Percentiles rank a stretch among this genome's conserved stretches.
Conservation (phyloP, 1,284 basidiomycete species). For the Clitocybe nebularis region DNA sequence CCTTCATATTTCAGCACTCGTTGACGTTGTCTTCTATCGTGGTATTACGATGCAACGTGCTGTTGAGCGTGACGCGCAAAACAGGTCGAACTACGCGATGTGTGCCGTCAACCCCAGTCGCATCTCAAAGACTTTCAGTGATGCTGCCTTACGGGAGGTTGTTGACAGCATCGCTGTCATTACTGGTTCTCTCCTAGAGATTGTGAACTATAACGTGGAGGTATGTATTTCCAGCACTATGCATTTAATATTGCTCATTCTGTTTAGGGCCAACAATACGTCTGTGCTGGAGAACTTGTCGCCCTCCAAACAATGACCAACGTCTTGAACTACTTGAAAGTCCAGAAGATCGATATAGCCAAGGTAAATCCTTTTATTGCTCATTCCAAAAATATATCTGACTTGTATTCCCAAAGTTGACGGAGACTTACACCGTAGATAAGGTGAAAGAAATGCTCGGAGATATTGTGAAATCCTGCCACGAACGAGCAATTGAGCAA, state of each 20-base stretch:
- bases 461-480: slow-evolving; percentile 87
- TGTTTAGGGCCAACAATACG: slow-evolving; percentile 88
- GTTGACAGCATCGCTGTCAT: slow-evolving; percentile 83
- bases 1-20: slow-evolving; percentile 91
- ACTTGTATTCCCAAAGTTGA: slow-evolving; percentile 53
- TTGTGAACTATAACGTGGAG: slow-evolving; percentile 98
- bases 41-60: slow-evolving; percentile 99
- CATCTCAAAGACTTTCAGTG: slow-evolving; percentile 91
- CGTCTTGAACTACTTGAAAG: slow-evolving; percentile 94
- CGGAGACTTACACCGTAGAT: slow-evolving; percentile 79
- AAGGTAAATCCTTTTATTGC: slow-evolving; percentile 55
- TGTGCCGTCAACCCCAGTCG: slow-evolving; percentile 97
- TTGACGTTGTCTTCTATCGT: slow-evolving; percentile 98
- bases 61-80: slow-evolving; percentile 89
- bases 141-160: slow-evolving; percentile 90
- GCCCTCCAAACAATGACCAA: slow-evolving; percentile 93
- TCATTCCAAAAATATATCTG: background rate
- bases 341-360: slow-evolving; percentile 94
- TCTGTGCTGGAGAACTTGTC: slow-evolving; percentile 94
- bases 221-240: slow-evolving; percentile 35
- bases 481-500: slow-evolving; percentile 74
- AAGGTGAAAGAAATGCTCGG: slow-evolving; percentile 90
- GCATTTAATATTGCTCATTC: slow-evolving; percentile 7
- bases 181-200: slow-evolving; percentile 85
- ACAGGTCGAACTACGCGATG: slow-evolving; percentile 97